These are phyloP conservation scores for Phoenix dactylifera DNA, from an alignment of 176 grass and related monocot genomes.

Conservation along the genomic window DNA sequence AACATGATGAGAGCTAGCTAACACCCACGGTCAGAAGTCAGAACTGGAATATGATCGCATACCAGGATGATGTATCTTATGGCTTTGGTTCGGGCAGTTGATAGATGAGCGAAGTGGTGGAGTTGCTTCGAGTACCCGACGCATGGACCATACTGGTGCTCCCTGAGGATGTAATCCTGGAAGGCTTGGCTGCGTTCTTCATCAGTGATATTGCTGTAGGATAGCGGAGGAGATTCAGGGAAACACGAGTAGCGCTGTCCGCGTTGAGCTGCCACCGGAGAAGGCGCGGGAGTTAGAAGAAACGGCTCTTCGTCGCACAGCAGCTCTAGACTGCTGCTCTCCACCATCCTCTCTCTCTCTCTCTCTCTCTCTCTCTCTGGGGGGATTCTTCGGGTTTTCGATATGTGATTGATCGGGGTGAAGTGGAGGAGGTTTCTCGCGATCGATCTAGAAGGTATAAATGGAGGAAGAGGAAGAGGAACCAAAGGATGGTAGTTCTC, in stretches of 20 bases:
- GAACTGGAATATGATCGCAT: conserved; percentile 5
- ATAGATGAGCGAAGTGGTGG: neutral
- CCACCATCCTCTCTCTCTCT: neutral
- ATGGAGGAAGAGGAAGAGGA: too few species aligned
- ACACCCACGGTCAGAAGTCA: too few species aligned
- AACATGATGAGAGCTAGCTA: too few species aligned
- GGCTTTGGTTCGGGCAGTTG: conserved; percentile 33
- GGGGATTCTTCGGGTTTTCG: too few species aligned
- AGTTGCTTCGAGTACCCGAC: conserved; percentile 27
- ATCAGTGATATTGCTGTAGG: neutral
- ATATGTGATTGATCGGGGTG: too few species aligned
- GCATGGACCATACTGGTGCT: conserved; percentile 29
- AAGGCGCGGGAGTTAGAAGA: neutral
- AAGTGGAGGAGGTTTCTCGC: too few species aligned
- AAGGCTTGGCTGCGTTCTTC: conserved; percentile 11
- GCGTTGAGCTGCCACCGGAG: neutral
- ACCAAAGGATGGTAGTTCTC: too few species aligned
- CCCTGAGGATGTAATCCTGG: conserved; percentile 23
- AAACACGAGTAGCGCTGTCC: too few species aligned
- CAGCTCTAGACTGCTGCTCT: conserved; percentile 5
- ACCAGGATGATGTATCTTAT: conserved; percentile 58
- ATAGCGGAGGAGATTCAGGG: too few species aligned
- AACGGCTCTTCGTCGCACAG: conserved; percentile 16
- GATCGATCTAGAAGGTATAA: too few species aligned
- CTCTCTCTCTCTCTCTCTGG: neutral